A percentile compares a stretch with the other conserved stretches of the same genome.
Conservation (phyloP, 257 asterid genomes). For the Rauvolfia tetraphylla region DNA sequence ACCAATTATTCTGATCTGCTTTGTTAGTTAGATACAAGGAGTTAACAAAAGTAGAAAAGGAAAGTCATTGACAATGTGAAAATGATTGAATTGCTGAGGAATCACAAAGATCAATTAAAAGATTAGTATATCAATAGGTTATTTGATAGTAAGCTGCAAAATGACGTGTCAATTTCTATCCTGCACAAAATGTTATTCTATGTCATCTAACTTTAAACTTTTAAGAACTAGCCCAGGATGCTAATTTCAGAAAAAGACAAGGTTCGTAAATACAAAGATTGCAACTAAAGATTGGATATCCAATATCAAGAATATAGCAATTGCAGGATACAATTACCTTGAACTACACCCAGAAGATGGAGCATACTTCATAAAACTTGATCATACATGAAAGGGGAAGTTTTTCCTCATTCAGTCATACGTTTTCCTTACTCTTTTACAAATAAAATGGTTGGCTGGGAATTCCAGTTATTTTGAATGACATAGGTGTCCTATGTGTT, state of each 20-base stretch:
- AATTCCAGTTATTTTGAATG: not conserved
- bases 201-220: not conserved
- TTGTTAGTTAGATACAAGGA: not conserved
- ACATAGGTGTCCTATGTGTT: not conserved
- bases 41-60: not conserved
- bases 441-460: not conserved
- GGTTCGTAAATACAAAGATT: not conserved
- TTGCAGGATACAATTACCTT: not conserved
- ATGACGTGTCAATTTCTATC: not conserved
- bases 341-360: not conserved
- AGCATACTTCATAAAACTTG: not conserved
- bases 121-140: not conserved
- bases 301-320: not conserved
- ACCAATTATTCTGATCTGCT: not conserved
- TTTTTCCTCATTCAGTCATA: not conserved
- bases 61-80: too few relatives aligned
- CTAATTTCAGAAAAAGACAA: not conserved
- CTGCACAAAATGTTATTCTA: not conserved
- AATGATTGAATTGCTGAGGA: too few relatives aligned
- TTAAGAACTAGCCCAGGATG: not conserved
- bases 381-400: not conserved
- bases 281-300: not conserved
- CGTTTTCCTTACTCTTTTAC: not conserved
- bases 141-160: not conserved
- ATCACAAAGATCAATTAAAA: not conserved